phyloP scores from a whole-genome alignment of 768 basidiomycete species.

The Suillus occidentalis region DNA sequence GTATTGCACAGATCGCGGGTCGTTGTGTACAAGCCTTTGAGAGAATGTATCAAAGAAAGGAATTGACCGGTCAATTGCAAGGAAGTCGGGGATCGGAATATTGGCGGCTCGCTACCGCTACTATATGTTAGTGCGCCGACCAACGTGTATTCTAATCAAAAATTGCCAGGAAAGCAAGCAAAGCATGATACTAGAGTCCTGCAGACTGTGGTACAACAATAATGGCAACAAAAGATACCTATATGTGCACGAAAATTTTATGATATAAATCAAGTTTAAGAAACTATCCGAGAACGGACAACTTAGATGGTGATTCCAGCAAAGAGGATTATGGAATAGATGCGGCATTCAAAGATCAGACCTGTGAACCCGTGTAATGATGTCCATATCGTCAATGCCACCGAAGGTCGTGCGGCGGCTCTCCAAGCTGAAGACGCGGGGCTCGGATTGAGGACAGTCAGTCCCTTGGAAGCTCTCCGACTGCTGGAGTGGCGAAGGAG shows the following conservation, averaged over 20 bases:
- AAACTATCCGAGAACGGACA: background rate
- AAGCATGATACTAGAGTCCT: background rate
- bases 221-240: background rate
- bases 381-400: constrained; percentile 25
- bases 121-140: too few species aligned
- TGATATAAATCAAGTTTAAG: background rate
- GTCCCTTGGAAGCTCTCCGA: background rate
- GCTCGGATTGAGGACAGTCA: constrained; percentile 5
- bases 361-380: constrained; percentile 16
- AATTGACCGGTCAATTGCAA: background rate
- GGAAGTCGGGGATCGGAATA: background rate
- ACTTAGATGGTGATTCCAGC: background rate
- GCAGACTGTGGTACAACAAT: background rate
- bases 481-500: constrained; percentile 3
- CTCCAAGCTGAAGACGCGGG: constrained; percentile 12
- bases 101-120: background rate
- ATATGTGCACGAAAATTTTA: background rate
- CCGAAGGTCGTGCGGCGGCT: constrained; percentile 27
- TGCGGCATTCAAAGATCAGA: constrained; percentile 13
- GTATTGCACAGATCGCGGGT: background rate
- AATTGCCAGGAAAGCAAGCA: background rate
- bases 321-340: background rate
- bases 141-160: background rate
- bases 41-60: background rate
- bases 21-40: background rate